phyloP scores from a whole-genome alignment of 305 asterid species.

The Nicotiana rustica region DNA sequence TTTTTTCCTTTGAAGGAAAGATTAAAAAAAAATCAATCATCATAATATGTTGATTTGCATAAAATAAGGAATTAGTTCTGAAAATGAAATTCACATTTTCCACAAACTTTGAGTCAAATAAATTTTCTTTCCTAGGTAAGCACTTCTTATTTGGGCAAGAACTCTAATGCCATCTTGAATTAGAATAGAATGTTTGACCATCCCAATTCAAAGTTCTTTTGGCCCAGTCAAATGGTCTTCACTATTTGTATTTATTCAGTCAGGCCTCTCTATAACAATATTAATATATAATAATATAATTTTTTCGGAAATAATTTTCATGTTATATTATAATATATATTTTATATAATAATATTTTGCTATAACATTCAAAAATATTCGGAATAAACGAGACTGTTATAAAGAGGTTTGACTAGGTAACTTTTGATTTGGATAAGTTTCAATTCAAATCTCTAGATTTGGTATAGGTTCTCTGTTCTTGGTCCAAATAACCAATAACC shows the following conservation, averaged over 20 bases:
- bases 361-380: no score
- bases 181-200: constrained; percentile 11
- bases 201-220: background rate
- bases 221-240: background rate
- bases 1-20: no score
- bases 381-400: no score
- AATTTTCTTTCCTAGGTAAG: background rate
- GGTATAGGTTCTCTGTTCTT: background rate
- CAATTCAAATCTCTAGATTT: background rate
- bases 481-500: background rate
- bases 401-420: no score
- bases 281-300: no score
- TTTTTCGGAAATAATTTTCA: no score
- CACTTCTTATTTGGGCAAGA: background rate
- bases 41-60: background rate
- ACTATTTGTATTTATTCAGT: background rate
- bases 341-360: no score
- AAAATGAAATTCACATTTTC: background rate
- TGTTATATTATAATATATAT: no score
- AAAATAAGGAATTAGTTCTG: background rate
- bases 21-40: background rate
- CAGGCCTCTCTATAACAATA: no score
- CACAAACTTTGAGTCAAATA: background rate
- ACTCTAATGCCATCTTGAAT: constrained; percentile 19
- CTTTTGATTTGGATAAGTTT: background rate